phyloP scores from a whole-genome alignment of 164 flowering plant genomes.

The Vitis rupestris region DNA sequence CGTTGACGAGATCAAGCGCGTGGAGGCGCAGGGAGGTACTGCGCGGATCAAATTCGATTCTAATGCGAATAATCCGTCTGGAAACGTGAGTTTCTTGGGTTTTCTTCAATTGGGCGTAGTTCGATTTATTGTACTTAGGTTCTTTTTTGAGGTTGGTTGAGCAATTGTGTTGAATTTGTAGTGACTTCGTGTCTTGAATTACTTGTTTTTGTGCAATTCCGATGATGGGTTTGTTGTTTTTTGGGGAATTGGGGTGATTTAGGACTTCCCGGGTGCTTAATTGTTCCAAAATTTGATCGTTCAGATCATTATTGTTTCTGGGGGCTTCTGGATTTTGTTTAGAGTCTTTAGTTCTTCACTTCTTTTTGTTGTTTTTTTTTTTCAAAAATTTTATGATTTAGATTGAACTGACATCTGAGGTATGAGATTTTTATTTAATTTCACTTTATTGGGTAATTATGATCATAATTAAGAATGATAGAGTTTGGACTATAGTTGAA shows the following conservation, averaged over 20 bases:
- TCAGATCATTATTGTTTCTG: neutral
- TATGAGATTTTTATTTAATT: neutral
- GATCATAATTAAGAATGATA: neutral
- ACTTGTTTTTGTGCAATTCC: neutral
- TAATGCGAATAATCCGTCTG: constrained; percentile 49
- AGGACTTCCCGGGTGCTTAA: neutral
- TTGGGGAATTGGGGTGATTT: too few species aligned
- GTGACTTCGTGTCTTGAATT: neutral
- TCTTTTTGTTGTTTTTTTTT: neutral
- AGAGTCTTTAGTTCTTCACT: neutral
- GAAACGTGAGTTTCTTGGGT: constrained; percentile 55
- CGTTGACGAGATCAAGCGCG: constrained; percentile 86
- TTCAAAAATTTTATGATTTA: neutral
- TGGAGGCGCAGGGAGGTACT: constrained; percentile 64
- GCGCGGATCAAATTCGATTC: constrained; percentile 82
- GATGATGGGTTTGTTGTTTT: neutral
- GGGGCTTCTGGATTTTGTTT: neutral
- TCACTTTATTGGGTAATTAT: neutral
- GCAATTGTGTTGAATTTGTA: neutral
- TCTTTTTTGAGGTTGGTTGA: neutral
- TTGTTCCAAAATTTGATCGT: neutral
- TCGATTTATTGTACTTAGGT: constrained; percentile 5
- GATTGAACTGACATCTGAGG: neutral
- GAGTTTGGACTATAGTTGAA: neutral
- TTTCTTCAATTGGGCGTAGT: constrained; percentile 3